These are phyloP conservation scores for Basipetospora chlamydospora DNA, from an alignment of 2,329 filamentous ascomycete species.

Conservation along the genomic window DNA sequence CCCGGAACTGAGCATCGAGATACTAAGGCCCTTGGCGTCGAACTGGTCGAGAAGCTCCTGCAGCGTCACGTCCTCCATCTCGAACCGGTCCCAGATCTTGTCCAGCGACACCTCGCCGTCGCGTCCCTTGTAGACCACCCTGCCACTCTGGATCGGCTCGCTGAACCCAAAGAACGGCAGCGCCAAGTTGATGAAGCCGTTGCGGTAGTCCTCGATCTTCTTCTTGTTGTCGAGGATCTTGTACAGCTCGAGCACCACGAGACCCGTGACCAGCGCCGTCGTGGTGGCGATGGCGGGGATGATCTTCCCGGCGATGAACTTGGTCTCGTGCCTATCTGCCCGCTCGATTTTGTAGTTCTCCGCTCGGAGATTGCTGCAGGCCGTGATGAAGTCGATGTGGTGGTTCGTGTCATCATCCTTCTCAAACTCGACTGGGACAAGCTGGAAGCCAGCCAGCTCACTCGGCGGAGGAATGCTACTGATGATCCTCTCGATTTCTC, in stretches of 20 bases:
- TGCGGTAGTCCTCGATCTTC: slow-evolving; percentile 98
- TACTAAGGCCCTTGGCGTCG: slow-evolving; percentile 60
- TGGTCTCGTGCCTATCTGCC: slow-evolving; percentile 93
- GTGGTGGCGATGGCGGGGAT: slow-evolving; percentile 97
- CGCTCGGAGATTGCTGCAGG: slow-evolving; percentile 87
- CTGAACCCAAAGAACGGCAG: slow-evolving; percentile 97
- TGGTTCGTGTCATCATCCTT: slow-evolving; percentile 97
- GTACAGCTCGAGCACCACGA: slow-evolving; percentile 86
- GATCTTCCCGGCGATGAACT: slow-evolving; percentile 99
- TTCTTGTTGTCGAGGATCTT: slow-evolving; percentile 93
- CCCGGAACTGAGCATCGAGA: slow-evolving; percentile 94
- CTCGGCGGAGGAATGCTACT: slow-evolving; percentile 63
- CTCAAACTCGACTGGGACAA: slow-evolving; percentile 89
- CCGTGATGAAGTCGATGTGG: slow-evolving; percentile 98
- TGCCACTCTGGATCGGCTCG: slow-evolving; percentile 86
- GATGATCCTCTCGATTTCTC: slow-evolving; percentile 61
- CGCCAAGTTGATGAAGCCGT: slow-evolving; percentile 92
- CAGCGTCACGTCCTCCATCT: slow-evolving; percentile 74
- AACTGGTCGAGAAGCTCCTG: slow-evolving; percentile 74
- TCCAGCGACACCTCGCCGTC: slow-evolving; percentile 72
- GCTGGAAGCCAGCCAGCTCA: slow-evolving; percentile 71
- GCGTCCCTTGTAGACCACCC: slow-evolving; percentile 74
- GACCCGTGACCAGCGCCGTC: slow-evolving; percentile 84
- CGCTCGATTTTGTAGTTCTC: slow-evolving; percentile 95
- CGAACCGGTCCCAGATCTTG: slow-evolving; percentile 96